Percentiles rank a stretch among this genome's conserved stretches.
phyloP scores from a whole-genome alignment of 768 basidiomycete species.

The Kondoa subrosea region DNA sequence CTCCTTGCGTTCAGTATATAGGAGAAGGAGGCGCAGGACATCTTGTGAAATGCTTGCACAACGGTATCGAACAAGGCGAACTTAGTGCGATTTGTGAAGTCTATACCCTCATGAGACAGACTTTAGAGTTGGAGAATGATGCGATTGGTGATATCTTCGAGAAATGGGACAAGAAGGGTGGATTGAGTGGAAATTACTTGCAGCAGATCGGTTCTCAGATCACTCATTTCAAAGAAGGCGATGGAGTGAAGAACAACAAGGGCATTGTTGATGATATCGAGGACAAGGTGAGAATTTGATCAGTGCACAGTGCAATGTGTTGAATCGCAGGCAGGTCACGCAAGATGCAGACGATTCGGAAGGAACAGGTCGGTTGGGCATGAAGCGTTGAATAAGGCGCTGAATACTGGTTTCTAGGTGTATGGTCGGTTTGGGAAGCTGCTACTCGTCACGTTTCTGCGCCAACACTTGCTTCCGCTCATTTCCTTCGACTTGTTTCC shows the following conservation, averaged over 20 bases:
- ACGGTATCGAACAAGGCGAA: constrained; percentile 32
- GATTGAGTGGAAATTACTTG: not conserved
- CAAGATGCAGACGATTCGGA: constrained; percentile 32
- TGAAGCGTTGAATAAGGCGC: not conserved
- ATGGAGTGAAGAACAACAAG: constrained; percentile 26
- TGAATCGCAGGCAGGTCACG: too few relatives aligned
- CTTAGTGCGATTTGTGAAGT: constrained; percentile 30
- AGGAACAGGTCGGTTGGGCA: constrained; percentile 15
- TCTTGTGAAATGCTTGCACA: constrained; percentile 32
- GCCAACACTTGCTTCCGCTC: constrained; percentile 31
- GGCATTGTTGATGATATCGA: constrained; percentile 33
- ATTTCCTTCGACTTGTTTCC: constrained; percentile 31
- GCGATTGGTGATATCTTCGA: constrained; percentile 30
- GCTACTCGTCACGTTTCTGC: constrained; percentile 31
- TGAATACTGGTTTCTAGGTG: constrained; percentile 26
- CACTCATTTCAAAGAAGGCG: constrained; percentile 29
- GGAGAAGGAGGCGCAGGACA: constrained; percentile 32
- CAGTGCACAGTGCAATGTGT: too few relatives aligned
- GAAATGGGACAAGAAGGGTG: constrained; percentile 28
- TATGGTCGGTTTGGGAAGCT: constrained; percentile 31
- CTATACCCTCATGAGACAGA: constrained; percentile 25
- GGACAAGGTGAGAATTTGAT: constrained; percentile 32
- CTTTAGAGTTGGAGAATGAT: constrained; percentile 28
- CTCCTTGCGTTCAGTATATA: constrained; percentile 29
- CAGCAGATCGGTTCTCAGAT: constrained; percentile 28